Conservation (phyloP, 768 basidiomycete genomes). For the Tremella fuciformis region DNA sequence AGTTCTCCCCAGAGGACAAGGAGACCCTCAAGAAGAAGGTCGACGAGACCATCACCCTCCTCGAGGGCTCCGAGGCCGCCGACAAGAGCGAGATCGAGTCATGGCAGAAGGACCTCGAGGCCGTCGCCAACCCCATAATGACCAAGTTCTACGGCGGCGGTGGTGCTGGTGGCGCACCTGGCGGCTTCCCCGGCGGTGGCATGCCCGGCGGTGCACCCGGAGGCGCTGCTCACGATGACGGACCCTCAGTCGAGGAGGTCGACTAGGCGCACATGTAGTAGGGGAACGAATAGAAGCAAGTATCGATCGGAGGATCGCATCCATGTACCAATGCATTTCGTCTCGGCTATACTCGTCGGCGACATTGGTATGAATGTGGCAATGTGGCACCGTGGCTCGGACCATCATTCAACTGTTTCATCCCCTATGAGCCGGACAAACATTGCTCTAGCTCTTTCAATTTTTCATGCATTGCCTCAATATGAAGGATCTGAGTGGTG, state of each 20-base stretch:
- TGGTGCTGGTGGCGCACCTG: slow-evolving; percentile 61
- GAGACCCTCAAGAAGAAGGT: slow-evolving; percentile 86
- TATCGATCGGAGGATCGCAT: too few relatives aligned
- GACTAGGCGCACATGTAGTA: slow-evolving; percentile 44
- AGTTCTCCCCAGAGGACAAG: slow-evolving; percentile 49
- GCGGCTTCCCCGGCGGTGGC: slow-evolving; percentile 66
- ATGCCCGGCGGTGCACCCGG: slow-evolving; percentile 57
- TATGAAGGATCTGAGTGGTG: too few relatives aligned
- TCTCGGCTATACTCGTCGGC: too few relatives aligned
- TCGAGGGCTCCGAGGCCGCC: slow-evolving; percentile 81
- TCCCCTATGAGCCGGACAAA: too few relatives aligned
- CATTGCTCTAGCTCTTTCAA: too few relatives aligned
- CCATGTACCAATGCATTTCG: too few relatives aligned
- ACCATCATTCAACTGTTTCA: too few relatives aligned
- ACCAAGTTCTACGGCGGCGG: slow-evolving; percentile 60
- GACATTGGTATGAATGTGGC: too few relatives aligned
- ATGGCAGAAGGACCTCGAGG: slow-evolving; percentile 90
- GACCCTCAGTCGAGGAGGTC: slow-evolving; percentile 88
- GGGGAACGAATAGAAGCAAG: neutral
- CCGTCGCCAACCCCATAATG: slow-evolving; percentile 65
- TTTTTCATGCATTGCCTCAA: too few relatives aligned
- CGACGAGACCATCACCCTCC: slow-evolving; percentile 81
- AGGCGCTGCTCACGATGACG: slow-evolving; percentile 57
- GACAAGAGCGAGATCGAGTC: slow-evolving; percentile 91
- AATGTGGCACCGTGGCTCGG: too few relatives aligned